Evolutionary conservation across 495 filamentous ascomycete species (phyloP).

Genomic region (Penicillium tannophilum): DNA sequence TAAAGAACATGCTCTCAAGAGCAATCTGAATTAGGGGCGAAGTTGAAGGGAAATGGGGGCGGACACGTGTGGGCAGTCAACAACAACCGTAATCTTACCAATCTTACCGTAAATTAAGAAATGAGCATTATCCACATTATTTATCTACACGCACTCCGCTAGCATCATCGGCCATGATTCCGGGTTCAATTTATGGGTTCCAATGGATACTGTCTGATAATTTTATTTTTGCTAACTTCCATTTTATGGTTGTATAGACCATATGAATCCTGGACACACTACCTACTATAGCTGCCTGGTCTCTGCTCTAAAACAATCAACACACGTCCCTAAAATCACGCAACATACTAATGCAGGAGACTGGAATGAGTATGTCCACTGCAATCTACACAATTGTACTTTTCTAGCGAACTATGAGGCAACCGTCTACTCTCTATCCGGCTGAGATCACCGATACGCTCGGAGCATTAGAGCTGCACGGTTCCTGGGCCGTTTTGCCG

Average conservation of each 20-base stretch:
- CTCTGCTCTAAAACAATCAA: neutral
- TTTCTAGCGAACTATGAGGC: neutral
- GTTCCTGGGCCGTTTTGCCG: neutral
- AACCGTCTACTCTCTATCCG: neutral
- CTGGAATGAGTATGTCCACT: neutral
- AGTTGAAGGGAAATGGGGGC: constrained; percentile 26
- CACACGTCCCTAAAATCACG: neutral
- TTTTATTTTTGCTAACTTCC: no score
- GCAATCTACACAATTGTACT: neutral
- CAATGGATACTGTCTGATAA: neutral
- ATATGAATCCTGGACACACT: no score
- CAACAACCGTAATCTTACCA: constrained; percentile 10
- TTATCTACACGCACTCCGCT: constrained; percentile 5
- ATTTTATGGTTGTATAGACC: no score
- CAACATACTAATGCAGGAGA: constrained; percentile 16
- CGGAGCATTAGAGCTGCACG: constrained; percentile 4
- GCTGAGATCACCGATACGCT: constrained; percentile 3
- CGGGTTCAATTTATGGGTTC: neutral
- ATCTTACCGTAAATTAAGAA: constrained; percentile 7
- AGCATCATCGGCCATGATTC: neutral
- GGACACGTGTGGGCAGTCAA: constrained; percentile 26
- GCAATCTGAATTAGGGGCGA: constrained; percentile 14
- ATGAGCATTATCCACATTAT: neutral
- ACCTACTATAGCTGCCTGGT: no score
- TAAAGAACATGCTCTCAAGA: constrained; percentile 16